Base-by-base conservation (phyloP, 2,329 filamentous ascomycete species). In the Anisogramma anomala region DNA sequence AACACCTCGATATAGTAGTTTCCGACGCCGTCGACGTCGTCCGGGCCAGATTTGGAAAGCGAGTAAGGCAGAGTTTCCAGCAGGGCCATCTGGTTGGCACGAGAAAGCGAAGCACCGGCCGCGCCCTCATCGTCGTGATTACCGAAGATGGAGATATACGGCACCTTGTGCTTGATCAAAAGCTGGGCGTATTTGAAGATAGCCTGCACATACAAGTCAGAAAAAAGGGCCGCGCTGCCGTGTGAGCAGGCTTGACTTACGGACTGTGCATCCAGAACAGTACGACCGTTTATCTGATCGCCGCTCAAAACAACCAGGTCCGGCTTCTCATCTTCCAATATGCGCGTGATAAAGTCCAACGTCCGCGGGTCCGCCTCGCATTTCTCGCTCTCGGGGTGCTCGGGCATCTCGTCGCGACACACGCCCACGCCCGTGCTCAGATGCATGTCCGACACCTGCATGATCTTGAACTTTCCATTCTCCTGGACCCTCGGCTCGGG, bases 1-100 rank as follows among this genome's bases (percentile, higher is more conserved):
- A 94, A 73, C 8, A 98, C 75, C 63, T 98, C 91, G 43, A 98
- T 71, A 54, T 84, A 82, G 60, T 98, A 98, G 59, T 98, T 98
- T 41, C 91, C 91, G 4, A 95, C 81, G 4, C 91, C 91, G 41
- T 89, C 86, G 35, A 96, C 74, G 25, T 84, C 78, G 33, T 79
- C 76, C 1, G 91, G 87, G 0, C 91, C 91, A 4, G 87, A 75
- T 46, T 74, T 68, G n/a, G 87, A 87, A 15, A 98, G 71, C 1
- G 87, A 95, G 60, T 85, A 95, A 0, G 91, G 91, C 1, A 98
- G 71, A 1, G 79, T 78, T 58, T 94, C 79, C 52, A 94, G 78
- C 11, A 98, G 69, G 3, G 77, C 69, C 88, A 98, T 96, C 55
- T 91, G 81, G 2, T 76, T 74, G 4, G 73, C 67, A 42, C 91